Evolutionary conservation across 495 filamentous ascomycete genomes (phyloP).

Genomic region (Patellaria atrata): DNA sequence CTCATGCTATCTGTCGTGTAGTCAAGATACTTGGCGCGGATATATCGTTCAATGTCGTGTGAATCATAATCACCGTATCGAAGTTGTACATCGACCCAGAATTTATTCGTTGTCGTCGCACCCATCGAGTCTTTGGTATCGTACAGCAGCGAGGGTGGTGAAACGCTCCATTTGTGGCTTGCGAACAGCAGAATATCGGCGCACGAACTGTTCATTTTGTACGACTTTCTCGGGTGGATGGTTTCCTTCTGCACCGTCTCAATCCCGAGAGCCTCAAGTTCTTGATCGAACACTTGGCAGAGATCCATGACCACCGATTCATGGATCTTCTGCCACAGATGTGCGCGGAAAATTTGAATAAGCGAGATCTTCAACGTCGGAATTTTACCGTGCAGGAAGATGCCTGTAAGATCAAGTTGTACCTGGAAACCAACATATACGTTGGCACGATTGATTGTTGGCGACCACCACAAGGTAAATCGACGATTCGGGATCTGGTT

Average conservation of each 20-base stretch:
- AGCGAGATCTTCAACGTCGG: slow-evolving; percentile 96
- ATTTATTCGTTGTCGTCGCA: slow-evolving; percentile 92
- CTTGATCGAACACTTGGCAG: slow-evolving; percentile 98
- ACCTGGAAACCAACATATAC: slow-evolving; percentile 97
- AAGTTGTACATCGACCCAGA: slow-evolving; percentile 98
- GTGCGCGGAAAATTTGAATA: slow-evolving; percentile 98
- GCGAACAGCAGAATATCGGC: slow-evolving; percentile 97
- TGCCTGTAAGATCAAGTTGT: slow-evolving; percentile 94
- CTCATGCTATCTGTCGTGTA: slow-evolving; percentile 99
- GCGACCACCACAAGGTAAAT: slow-evolving; percentile 97
- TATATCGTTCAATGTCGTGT: slow-evolving; percentile 96
- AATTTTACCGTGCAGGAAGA: slow-evolving; percentile 99
- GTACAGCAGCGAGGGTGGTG: slow-evolving; percentile 78
- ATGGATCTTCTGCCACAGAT: slow-evolving; percentile 99
- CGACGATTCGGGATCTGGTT: slow-evolving; percentile 99
- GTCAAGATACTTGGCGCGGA: slow-evolving; percentile 95
- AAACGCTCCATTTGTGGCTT: slow-evolving; percentile 98
- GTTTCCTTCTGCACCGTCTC: slow-evolving; percentile 99
- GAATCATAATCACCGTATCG: slow-evolving; percentile 98
- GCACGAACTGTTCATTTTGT: slow-evolving; percentile 99
- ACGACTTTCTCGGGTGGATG: slow-evolving; percentile 97
- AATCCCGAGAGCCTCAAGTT: slow-evolving; percentile 89
- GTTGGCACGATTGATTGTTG: slow-evolving; percentile 55
- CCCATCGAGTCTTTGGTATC: slow-evolving; percentile 96
- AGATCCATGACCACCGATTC: slow-evolving; percentile 98